Base-by-base conservation (phyloP, 805 yeast genomes). In the Metschnikowia vanudenii region DNA sequence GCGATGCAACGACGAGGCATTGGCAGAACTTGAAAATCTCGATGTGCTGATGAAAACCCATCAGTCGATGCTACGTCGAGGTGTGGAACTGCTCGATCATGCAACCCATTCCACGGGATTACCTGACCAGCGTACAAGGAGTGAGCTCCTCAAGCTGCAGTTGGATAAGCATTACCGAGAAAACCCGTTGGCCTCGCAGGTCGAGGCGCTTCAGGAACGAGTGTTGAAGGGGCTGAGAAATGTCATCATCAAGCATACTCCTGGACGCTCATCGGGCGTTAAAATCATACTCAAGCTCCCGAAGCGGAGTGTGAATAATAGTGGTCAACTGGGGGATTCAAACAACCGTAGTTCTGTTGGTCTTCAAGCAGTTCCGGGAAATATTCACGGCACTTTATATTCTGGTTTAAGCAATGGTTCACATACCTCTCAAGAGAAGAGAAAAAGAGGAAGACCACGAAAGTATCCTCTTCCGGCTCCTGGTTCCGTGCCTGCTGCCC, bases 161-260 rank as follows among this genome's bases (percentile, higher is more conserved):
- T 58, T 72, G 18, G 60, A 51, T 22, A 49, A 58, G 6, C 76
- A 72, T 50, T 72, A 72, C 49, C 50, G 54, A 14, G 55, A 60
- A 32, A 49, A 66, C 40, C 76, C 76, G 2, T 57, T 71, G 30
- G 46, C 50, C 3, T 70, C 75, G 7, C 75, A 69, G 46, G 57
- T 53, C 14, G 75, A 71, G 46, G 74, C 75, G 2, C 54, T 68
- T 30, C 69, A 64, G 38, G 58, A 57, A 41, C 48, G 55, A 7
- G 50, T 51, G 11, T 34, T 54, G 34, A 34, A 48, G 19, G 46
- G 50, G 13, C 55, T 37, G 53, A 46, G 52, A 12, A 43, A 41
- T 11, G 56, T 51, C 35, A 46, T 51, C 31, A 49, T 51, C 36
- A 48, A 49, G 45, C 46, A 39, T 24, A 34, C 39, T 2, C 49